Evolutionary conservation across 805 yeast species (phyloP), one percentile per base, ranked within the genome.

Genomic region (Pichia cephalocereana): DNA sequence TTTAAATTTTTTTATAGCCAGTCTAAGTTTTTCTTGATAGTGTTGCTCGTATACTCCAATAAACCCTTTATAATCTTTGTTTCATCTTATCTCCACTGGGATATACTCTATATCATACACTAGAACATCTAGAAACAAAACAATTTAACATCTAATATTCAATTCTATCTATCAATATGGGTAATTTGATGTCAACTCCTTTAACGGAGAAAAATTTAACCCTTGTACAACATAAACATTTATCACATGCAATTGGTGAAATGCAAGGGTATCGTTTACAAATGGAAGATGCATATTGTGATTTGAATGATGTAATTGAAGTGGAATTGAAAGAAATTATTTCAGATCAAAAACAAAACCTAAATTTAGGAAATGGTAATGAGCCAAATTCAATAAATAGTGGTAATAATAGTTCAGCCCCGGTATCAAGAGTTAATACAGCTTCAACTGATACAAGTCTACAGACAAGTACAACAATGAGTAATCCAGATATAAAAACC

Each of bases 241-340:
- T 78, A 44, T 73, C 80, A 34, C 82, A 81, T 57, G 72, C 80
- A 43, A 69, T 83, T 6, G 90, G 89, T 3, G 76, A 85, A 31
- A 84, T 83, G 87, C 89, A 83, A 60, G 90, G 91, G 5, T 83
- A 82, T 62, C 65, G 91, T 46, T 66, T 79, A 57, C 72, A 83
- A 7, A 86, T 84, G 79, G 91, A 84, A 58, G 91, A 84, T 65
- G 85, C 88, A 5, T 84, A 80, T 62, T 71, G 77, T 51, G 75
- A 79, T 19, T 58, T 72, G 39, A 58, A 63, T 44, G 64, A 58
- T 19, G 49, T 47, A 3, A 54, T 61, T n/a, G 39, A 41, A 8
- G 38, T 52, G 27, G 23, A 27, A 18, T 11, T n/a, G 9, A n/a
- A 11, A 26, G 8, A 34, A 10, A 15, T 1, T 10, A 34, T 1